phyloP scores from a whole-genome alignment of 495 filamentous ascomycete genomes.

The Penicillium cataractarum region DNA sequence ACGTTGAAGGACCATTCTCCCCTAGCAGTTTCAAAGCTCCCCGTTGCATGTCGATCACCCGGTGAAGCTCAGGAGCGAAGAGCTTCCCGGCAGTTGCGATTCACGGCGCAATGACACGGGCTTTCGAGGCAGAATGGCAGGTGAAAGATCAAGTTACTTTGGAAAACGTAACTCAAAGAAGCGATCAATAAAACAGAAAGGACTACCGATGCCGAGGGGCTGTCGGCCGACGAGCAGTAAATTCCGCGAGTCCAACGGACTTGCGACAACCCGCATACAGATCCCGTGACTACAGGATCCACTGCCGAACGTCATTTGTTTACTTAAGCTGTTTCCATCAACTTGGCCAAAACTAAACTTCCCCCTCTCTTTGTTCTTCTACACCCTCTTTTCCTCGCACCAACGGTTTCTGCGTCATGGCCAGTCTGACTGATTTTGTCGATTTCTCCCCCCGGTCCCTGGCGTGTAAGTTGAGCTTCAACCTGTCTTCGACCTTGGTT shows the following conservation, averaged over 20 bases:
- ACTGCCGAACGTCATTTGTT: constrained; percentile 36
- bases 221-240: neutral
- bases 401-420: constrained; percentile 31
- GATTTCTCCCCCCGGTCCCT: constrained; percentile 51
- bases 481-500: constrained; percentile 1
- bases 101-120: constrained; percentile 7
- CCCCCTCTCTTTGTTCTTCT: constrained; percentile 17
- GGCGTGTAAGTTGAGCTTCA: constrained; percentile 39
- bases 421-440: constrained; percentile 43
- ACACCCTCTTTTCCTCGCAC: constrained; percentile 7
- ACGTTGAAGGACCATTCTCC: constrained; percentile 76
- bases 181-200: neutral
- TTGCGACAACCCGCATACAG: constrained; percentile 14
- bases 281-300: constrained; percentile 28
- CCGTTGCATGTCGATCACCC: constrained; percentile 42
- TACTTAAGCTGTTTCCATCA: constrained; percentile 31
- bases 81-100: constrained; percentile 20
- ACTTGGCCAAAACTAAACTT: constrained; percentile 12
- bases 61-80: constrained; percentile 25
- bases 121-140: neutral
- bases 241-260: constrained; percentile 1
- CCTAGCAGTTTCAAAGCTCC: constrained; percentile 26
- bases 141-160: neutral
- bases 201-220: neutral
- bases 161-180: neutral